A percentile compares a stretch with the other conserved stretches of the same genome.
These are phyloP conservation scores for Leccinum variabile DNA, from an alignment of 1,284 basidiomycete species.

Conservation along the genomic window DNA sequence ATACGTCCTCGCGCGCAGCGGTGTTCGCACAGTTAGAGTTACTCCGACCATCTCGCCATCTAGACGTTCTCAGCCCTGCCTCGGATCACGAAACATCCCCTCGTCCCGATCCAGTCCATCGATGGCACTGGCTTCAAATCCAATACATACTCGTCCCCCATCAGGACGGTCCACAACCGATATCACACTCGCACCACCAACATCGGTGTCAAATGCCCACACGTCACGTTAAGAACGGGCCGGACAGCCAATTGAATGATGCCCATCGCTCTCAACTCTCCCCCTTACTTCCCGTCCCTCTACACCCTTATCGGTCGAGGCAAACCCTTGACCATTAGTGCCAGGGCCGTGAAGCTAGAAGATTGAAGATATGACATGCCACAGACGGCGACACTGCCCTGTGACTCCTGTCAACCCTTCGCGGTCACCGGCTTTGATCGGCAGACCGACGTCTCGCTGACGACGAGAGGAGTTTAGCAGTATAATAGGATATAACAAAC, in stretches of 20 bases:
- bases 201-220: neutral
- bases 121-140: neutral
- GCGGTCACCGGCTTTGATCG: constrained; percentile 42
- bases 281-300: constrained; percentile 35
- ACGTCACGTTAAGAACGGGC: neutral
- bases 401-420: constrained; percentile 40
- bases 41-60: neutral
- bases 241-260: neutral
- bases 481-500: constrained; percentile 15
- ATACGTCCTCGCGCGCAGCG: neutral
- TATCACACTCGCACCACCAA: neutral
- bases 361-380: constrained; percentile 34
- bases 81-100: neutral
- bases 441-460: constrained; percentile 45
- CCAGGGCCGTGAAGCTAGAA: constrained; percentile 21
- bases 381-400: constrained; percentile 43
- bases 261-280: neutral
- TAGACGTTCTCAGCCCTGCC: neutral
- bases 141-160: neutral
- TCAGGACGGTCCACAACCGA: neutral
- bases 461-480: constrained; percentile 42
- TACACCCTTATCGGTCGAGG: constrained; percentile 45
- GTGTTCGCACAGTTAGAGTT: neutral
- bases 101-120: neutral
- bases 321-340: constrained; percentile 45